Conservation (phyloP, 352 stramenopile genomes). For the Pythium angustatum region DNA sequence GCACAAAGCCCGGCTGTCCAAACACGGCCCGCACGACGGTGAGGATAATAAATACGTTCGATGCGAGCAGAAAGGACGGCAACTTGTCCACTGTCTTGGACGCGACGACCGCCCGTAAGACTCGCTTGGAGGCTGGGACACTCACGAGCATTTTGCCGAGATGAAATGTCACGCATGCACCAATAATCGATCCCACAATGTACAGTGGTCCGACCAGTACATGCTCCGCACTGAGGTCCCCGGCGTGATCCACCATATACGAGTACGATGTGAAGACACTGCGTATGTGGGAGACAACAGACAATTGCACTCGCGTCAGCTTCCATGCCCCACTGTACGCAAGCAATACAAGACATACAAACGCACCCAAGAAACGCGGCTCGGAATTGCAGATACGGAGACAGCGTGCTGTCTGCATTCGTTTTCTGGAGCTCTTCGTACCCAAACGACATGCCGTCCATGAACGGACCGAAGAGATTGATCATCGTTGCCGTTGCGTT, state of each 20-base stretch:
- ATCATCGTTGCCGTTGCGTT: conserved; percentile 71
- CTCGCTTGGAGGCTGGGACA: conserved; percentile 15
- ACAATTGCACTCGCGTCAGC: too few relatives aligned
- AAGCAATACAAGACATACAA: too few relatives aligned
- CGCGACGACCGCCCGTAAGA: conserved; percentile 19
- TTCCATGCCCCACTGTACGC: too few relatives aligned
- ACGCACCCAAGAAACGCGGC: conserved; percentile 72
- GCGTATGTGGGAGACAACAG: too few relatives aligned
- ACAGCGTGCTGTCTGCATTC: conserved; percentile 32
- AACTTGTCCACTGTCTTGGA: conserved; percentile 27
- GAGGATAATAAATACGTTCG: conserved; percentile 33
- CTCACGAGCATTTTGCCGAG: conserved; percentile 42
- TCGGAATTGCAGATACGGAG: conserved; percentile 66
- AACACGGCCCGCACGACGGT: conserved; percentile 29
- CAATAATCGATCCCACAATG: conserved; percentile 51
- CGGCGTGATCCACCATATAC: conserved; percentile 86
- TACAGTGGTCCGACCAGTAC: conserved; percentile 56
- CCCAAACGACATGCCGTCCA: conserved; percentile 72
- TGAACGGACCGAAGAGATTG: conserved; percentile 73
- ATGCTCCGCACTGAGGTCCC: conserved; percentile 55
- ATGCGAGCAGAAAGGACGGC: conserved; percentile 26
- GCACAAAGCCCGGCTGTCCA: conserved; percentile 32
- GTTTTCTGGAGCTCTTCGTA: conserved; percentile 42
- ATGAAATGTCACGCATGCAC: conserved; percentile 57
- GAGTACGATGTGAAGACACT: conserved; percentile 89